Base-by-base conservation (phyloP, 192 early-diverging fungal genomes). In the Pecoramyces ruminantium region DNA sequence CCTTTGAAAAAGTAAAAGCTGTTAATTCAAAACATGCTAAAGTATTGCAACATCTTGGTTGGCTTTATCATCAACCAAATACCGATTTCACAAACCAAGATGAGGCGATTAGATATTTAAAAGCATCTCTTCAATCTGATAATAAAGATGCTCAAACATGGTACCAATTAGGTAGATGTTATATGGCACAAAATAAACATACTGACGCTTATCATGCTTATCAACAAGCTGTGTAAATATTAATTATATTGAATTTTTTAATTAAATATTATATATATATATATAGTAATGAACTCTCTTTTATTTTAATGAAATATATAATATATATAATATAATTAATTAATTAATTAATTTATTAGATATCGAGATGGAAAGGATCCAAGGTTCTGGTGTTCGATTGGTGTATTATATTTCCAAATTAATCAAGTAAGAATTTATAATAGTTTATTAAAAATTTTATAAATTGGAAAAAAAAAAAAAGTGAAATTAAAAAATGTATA, bases 361-460 rank as follows among this genome's bases (percentile, higher is more conserved):
- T 92, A 95, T 83, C 91, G 93, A 39, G 97, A 99, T 85, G 93
- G 92, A 18, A 91, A 92, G 78, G 98, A 98, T 81, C 96, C 97
- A 14, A 95, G 93, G 14, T 98, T 98, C 84, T 99, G 98, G 98
- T 97, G 96, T 85, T 97, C 96, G 2, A 99, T 99, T 82, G 98
- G 98, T 78, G 95, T 98, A 0, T 86, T 99, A 9, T 99, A 99
- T 83, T 99, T 93, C 87, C 95, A 98, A 83, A 97, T 98, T 79
- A 96, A 93, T 79, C 95, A 95, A 80, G 88, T 89, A 84, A 30
- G 29, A 21, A 51, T 34, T n/a, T n/a, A n/a, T n/a, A n/a, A n/a
- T n/a, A n/a, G n/a, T n/a, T n/a, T n/a, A n/a, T n/a, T n/a, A n/a
- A n/a, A n/a, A n/a, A n/a, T n/a, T n/a, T n/a, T n/a, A n/a, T n/a